Percentiles rank a stretch among this genome's conserved stretches.
Evolutionary conservation across 352 stramenopile genomes (phyloP).

Genomic region (Globisporangium polare): DNA sequence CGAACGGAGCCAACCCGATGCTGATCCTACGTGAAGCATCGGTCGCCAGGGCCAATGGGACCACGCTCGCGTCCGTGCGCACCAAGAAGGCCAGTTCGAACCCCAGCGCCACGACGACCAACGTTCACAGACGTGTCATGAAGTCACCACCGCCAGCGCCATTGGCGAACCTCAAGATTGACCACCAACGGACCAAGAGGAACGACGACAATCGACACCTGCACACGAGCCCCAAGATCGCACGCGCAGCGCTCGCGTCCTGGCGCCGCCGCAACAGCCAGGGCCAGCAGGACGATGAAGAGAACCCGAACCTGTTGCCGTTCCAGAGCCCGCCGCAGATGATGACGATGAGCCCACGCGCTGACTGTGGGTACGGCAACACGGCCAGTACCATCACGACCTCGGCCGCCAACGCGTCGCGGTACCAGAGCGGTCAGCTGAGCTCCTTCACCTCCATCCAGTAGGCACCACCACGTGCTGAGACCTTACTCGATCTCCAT

Average conservation of each 20-base stretch:
- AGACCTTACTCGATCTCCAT: not conserved
- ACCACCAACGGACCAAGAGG: constrained; percentile 9
- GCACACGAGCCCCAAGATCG: constrained; percentile 39
- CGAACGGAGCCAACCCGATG: constrained; percentile 36
- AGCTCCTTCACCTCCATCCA: constrained; percentile 17
- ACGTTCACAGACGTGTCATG: constrained; percentile 10
- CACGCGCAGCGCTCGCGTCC: constrained; percentile 30
- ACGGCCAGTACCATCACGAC: not conserved
- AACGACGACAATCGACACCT: constrained; percentile 8
- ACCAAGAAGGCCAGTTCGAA: not conserved
- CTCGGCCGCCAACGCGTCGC: constrained; percentile 3
- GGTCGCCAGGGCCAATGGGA: not conserved
- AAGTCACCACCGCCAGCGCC: constrained; percentile 15
- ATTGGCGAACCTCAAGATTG: constrained; percentile 12
- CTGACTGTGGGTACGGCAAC: constrained; percentile 2
- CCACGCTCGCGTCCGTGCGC: constrained; percentile 7
- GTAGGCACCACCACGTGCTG: not conserved
- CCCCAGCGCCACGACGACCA: not conserved
- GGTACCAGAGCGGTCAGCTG: constrained; percentile 11
- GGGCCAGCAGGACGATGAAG: constrained; percentile 11
- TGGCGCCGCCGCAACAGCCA: constrained; percentile 34
- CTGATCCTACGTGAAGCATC: constrained; percentile 27
- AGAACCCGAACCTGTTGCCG: constrained; percentile 29
- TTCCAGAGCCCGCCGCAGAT: constrained; percentile 19
- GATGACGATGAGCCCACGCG: not conserved